Percentiles rank a stretch among this genome's conserved stretches.
Conservation (phyloP, 2,329 filamentous ascomycete species). For the Botrytis byssoidea region DNA sequence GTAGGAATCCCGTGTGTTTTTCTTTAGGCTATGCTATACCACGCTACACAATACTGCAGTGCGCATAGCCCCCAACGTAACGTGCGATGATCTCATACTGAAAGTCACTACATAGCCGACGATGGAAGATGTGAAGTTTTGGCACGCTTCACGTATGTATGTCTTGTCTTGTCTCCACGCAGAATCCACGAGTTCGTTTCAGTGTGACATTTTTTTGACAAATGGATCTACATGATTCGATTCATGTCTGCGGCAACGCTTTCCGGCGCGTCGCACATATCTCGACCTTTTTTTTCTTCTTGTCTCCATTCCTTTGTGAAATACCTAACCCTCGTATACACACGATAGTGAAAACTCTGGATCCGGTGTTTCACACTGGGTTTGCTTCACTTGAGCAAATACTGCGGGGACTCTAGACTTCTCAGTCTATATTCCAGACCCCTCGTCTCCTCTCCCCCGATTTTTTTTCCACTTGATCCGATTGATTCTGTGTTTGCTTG, state of each 20-base stretch:
- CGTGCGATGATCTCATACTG: background rate
- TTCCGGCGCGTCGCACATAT: background rate
- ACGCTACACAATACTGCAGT: background rate
- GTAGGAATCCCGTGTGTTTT: too few relatives aligned
- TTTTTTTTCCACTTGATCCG: background rate
- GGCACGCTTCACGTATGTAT: background rate
- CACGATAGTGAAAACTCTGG: background rate
- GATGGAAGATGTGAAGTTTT: too few relatives aligned
- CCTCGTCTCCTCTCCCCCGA: background rate
- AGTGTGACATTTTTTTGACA: background rate
- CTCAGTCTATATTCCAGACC: background rate
- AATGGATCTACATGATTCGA: background rate
- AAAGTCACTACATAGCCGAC: background rate
- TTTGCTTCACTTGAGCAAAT: background rate
- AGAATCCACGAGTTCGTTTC: slow-evolving; percentile 5
- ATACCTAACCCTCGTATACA: background rate
- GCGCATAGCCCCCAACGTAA: slow-evolving; percentile 1
- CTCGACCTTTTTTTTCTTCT: background rate
- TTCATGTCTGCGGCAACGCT: background rate
- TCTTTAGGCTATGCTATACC: background rate
- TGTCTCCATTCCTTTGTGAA: background rate
- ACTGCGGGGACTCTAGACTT: background rate
- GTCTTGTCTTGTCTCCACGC: background rate
- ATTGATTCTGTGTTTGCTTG: background rate
- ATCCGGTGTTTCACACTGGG: too few relatives aligned